These are phyloP conservation scores for Trichoderma koningii DNA, from an alignment of 2,329 filamentous ascomycete species.

Conservation along the genomic window DNA sequence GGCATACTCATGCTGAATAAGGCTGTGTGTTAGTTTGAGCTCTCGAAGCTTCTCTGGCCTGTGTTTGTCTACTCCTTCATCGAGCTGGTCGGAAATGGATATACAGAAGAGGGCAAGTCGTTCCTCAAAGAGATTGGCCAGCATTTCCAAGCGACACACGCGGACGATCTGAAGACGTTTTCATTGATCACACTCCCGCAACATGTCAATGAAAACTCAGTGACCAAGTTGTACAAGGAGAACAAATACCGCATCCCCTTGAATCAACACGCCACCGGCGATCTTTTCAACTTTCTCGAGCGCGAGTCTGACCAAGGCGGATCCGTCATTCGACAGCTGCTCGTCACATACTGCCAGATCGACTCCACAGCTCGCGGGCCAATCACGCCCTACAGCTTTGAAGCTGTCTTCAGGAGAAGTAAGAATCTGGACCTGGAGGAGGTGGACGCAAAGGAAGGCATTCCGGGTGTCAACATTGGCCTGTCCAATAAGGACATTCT, in stretches of 20 bases:
- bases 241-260: constrained; percentile 90
- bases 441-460: constrained; percentile 64
- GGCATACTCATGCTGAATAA: not conserved
- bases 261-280: constrained; percentile 80
- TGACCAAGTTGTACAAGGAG: constrained; percentile 77
- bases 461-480: constrained; percentile 64
- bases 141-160: constrained; percentile 75
- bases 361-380: constrained; percentile 62
- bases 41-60: constrained; percentile 87
- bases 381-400: constrained; percentile 65
- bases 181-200: constrained; percentile 72
- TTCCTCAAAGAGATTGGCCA: constrained; percentile 70
- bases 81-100: constrained; percentile 72
- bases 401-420: constrained; percentile 58
- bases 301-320: constrained; percentile 82
- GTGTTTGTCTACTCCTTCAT: constrained; percentile 92
- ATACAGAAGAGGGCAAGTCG: constrained; percentile 68
- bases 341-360: constrained; percentile 62
- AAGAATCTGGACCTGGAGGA: constrained; percentile 65
- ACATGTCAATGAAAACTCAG: constrained; percentile 74
- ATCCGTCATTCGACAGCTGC: constrained; percentile 71
- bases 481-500: constrained; percentile 62
- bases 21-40: constrained; percentile 66
- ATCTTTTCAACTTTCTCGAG: constrained; percentile 85
- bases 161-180: constrained; percentile 77